phyloP scores from a whole-genome alignment of 2,329 filamentous ascomycete species.

The Venturia asperata region DNA sequence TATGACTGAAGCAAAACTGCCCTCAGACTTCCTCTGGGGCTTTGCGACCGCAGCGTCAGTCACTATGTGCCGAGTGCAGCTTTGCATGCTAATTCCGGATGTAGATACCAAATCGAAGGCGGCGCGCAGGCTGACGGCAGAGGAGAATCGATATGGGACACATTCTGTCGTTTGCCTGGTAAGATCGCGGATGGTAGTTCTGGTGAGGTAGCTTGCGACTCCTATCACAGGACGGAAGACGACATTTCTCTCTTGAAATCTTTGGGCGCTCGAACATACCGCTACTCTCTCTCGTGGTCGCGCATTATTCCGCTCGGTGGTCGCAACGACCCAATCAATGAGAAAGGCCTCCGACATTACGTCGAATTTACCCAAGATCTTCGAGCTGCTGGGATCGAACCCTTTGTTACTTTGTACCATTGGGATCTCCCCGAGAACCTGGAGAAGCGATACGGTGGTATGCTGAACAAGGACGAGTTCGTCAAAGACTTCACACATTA shows the following conservation, averaged over 20 bases:
- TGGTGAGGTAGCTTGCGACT: slow-evolving; percentile 76
- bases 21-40: slow-evolving; percentile 36
- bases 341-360: slow-evolving; percentile 71
- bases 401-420: slow-evolving; percentile 78
- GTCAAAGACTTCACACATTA: slow-evolving; percentile 74
- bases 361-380: slow-evolving; percentile 71
- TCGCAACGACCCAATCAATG: slow-evolving; percentile 72
- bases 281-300: slow-evolving; percentile 78
- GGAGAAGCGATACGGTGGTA: slow-evolving; percentile 72
- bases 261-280: slow-evolving; percentile 66
- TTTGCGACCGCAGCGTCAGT: slow-evolving; percentile 37
- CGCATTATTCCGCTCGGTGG: slow-evolving; percentile 82
- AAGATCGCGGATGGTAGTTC: slow-evolving; percentile 75
- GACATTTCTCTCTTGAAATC: slow-evolving; percentile 72
- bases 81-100: slow-evolving; percentile 19
- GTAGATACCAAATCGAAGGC: slow-evolving; percentile 83
- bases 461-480: slow-evolving; percentile 76
- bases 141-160: slow-evolving; percentile 80
- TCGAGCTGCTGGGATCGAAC: slow-evolving; percentile 66
- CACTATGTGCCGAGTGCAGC: no score
- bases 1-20: slow-evolving; percentile 23
- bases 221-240: slow-evolving; percentile 70
- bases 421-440: slow-evolving; percentile 80
- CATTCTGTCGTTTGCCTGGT: slow-evolving; percentile 71
- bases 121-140: slow-evolving; percentile 67